Evolutionary conservation across 73 alveolate genomes (phyloP).

Genomic region (Tetrahymena borealis): DNA sequence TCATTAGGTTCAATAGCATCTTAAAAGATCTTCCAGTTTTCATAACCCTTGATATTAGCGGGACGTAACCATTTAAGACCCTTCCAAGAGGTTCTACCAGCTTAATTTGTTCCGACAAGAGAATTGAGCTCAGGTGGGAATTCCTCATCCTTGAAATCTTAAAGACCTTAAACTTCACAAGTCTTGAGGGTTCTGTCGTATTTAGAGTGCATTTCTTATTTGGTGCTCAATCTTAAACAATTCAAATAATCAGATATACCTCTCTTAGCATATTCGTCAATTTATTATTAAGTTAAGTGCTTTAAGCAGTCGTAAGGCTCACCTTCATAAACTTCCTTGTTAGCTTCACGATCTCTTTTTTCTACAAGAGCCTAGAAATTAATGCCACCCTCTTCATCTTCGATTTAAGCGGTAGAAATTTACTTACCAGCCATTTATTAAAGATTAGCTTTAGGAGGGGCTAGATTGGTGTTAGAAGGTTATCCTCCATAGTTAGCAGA

Average conservation of each 20-base stretch:
- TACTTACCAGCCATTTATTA: background rate
- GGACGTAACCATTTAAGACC: background rate
- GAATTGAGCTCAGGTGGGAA: background rate
- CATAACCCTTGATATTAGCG: background rate
- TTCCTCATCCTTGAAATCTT: background rate
- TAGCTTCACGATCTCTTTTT: background rate
- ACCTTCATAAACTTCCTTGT: background rate
- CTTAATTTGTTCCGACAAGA: background rate
- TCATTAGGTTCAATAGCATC: slow-evolving; percentile 64
- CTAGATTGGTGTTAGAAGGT: background rate
- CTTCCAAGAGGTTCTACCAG: background rate
- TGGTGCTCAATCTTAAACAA: background rate
- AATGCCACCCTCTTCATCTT: background rate
- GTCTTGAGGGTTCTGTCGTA: background rate
- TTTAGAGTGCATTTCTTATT: background rate
- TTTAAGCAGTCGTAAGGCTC: background rate
- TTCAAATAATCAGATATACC: background rate
- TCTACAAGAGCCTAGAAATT: background rate
- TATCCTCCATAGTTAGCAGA: background rate
- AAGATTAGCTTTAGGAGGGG: background rate
- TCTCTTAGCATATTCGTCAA: background rate
- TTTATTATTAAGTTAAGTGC: background rate
- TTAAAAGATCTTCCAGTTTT: background rate
- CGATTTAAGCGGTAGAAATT: background rate
- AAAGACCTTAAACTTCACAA: background rate